These are phyloP conservation scores for Astrocystis sublimbata DNA, from an alignment of 495 filamentous ascomycete species.

Conservation along the genomic window DNA sequence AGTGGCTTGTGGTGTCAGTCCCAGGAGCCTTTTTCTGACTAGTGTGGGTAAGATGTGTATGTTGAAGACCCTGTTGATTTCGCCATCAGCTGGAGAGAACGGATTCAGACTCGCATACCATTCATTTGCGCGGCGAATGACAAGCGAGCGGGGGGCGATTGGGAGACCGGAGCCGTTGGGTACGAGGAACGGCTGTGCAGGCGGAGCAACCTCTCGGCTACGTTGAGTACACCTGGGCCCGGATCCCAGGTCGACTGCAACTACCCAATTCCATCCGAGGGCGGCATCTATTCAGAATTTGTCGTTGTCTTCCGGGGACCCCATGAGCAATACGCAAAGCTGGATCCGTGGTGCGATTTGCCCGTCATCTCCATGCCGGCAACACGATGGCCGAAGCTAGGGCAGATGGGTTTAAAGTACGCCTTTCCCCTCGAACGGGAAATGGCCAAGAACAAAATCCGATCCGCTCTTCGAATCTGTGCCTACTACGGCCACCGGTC, in stretches of 20 bases:
- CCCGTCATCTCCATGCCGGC: slow-evolving; percentile 73
- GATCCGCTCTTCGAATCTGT: slow-evolving; percentile 66
- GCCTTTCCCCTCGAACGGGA: slow-evolving; percentile 68
- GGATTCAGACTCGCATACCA: slow-evolving; percentile 50
- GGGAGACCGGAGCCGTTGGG: slow-evolving; percentile 69
- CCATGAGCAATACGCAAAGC: slow-evolving; percentile 49
- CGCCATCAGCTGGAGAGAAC: slow-evolving; percentile 58
- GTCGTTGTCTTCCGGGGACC: slow-evolving; percentile 56
- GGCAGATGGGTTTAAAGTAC: slow-evolving; percentile 63
- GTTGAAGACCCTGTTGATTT: slow-evolving; percentile 69
- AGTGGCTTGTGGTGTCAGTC: slow-evolving; percentile 18
- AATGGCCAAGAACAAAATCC: slow-evolving; percentile 70
- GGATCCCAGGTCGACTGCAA: slow-evolving; percentile 45
- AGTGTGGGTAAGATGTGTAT: slow-evolving; percentile 47
- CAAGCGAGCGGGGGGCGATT: slow-evolving; percentile 71
- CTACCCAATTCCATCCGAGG: slow-evolving; percentile 67
- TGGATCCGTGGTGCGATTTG: slow-evolving; percentile 51
- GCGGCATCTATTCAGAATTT: slow-evolving; percentile 65
- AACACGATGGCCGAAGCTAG: slow-evolving; percentile 68
- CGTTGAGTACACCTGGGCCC: slow-evolving; percentile 57
- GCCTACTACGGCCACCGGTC: slow-evolving; percentile 57
- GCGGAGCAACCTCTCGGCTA: slow-evolving; percentile 67
- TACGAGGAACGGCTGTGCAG: slow-evolving; percentile 73
- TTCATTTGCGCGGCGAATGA: slow-evolving; percentile 77
- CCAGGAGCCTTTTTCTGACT: slow-evolving; percentile 7